Evolutionary conservation across 305 asterid genomes (phyloP), one percentile per base, ranked within the genome.

Genomic region (Fraxinus baroniana): DNA sequence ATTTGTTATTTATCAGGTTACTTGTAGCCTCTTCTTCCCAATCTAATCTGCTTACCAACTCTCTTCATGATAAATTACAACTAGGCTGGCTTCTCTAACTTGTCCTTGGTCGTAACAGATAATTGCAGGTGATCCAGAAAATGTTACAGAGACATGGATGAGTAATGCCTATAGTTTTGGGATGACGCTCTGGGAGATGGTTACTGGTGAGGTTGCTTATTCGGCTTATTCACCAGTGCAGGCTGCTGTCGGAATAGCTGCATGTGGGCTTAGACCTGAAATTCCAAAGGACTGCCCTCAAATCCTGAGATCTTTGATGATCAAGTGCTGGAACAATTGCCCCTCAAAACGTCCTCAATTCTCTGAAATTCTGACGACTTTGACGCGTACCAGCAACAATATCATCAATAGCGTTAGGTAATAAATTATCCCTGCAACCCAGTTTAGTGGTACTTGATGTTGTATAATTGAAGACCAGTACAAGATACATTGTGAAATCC

Each of bases 181-280:
- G 68, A 95, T 95, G 99, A 83, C 93, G 62, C 28, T 93, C 79
- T 95, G 99, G 99, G 99, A 95, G 83, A 90, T 95, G 92, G 90
- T 94, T 82, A 85, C 90, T 0, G 94, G 99, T 28, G 97, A 95
- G 90, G 88, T 90, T 24, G 99, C 98, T 46, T 95, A 95, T 85
- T 93, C 98, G 77, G 91, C 99, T 57, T 92, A 84, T 82, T 95
- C 99, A 18, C 99, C 99, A 0, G 99, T 95, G 72, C 98, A 94
- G 81, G 98, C 99, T 66, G 99, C 99, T 30, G 99, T 95, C 5
- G 98, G 99, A 74, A 95, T 95, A 83, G 98, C 99, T 70, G 99
- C 99, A 0, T 95, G 99, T 85, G 98, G 98, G 76, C 97, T 95
- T 37, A 88, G 99, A 82, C 99, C 99, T 32, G 97, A 93, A 33